Percentiles rank a stretch among this genome's conserved stretches.
Conservation (phyloP, 805 yeast genomes). For the Starmerella floricola region DNA sequence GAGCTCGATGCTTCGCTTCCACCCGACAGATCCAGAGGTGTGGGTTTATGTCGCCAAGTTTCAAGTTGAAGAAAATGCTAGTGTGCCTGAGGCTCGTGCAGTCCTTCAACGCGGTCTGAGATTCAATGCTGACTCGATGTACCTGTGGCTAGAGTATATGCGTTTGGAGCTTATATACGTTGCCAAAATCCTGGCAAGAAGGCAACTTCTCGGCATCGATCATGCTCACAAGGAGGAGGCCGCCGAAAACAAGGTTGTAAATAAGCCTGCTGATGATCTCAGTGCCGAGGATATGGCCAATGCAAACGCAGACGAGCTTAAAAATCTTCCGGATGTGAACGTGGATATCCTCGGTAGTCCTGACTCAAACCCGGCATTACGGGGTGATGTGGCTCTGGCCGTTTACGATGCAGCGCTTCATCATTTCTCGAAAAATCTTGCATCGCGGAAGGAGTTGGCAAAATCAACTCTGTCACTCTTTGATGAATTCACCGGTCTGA, state of each 20-base stretch:
- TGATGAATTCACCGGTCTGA: conserved; percentile 57
- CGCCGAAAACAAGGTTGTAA: conserved; percentile 34
- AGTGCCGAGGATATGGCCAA: conserved; percentile 36
- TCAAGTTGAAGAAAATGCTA: conserved; percentile 79
- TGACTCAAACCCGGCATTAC: conserved; percentile 69
- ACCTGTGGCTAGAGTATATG: conserved; percentile 74
- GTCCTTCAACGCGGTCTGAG: conserved; percentile 75
- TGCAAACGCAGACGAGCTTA: conserved; percentile 46
- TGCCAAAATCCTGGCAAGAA: conserved; percentile 68
- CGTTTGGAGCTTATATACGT: conserved; percentile 80
- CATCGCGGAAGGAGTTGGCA: conserved; percentile 33
- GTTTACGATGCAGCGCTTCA: conserved; percentile 57
- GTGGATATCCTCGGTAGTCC: conserved; percentile 72
- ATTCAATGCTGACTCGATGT: conserved; percentile 61
- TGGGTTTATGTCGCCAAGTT: conserved; percentile 94
- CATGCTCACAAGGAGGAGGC: conserved; percentile 36
- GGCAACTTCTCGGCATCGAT: conserved; percentile 65
- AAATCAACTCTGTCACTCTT: conserved; percentile 44
- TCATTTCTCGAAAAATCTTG: conserved; percentile 29
- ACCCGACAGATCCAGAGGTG: conserved; percentile 79
- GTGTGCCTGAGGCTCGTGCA: conserved; percentile 77
- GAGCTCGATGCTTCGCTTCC: conserved; percentile 65
- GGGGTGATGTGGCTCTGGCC: conserved; percentile 59
- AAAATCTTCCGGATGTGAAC: conserved; percentile 75
- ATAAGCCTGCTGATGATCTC: conserved; percentile 35